Base-by-base conservation (phyloP, 352 stramenopile genomes). In the Thalassiosira mediterranea region DNA sequence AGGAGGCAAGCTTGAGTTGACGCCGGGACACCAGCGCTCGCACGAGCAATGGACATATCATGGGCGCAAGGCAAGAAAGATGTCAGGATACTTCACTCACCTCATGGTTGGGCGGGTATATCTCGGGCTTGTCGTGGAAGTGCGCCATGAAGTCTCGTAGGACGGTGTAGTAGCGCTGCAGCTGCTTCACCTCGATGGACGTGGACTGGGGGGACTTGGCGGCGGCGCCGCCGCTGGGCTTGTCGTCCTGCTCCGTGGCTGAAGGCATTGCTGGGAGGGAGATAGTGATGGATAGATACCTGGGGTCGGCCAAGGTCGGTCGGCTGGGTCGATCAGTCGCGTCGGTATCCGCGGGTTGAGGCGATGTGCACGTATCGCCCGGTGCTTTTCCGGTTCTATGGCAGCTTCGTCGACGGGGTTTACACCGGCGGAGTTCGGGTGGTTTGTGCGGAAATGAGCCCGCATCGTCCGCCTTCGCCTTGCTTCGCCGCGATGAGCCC, bases 121-220 rank as follows among this genome's bases (percentile, higher is more conserved):
- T 60, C 3, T 60, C 59, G 26, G 3, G 3, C 60, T 13, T 74
- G 23, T 25, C 21, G 26, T 74, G 42, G 52, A 52, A 47, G 42
- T 74, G 38, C 1, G 52, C 31, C 64, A 74, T 74, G 54, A 74
- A 74, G 29, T 74, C 64, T 21, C 64, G 17, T 0, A 74, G 31
- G 8, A 74, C 46, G 4, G 53, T 60, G 4, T 21, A 19, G n/a
- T 65, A 65, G 21, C 60, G 44, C 21, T 42, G 26, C 17, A 70
- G 60, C 21, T 58, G 44, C 26, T 70, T 70, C 10, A 60, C 48
- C 26, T 70, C 60, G 17, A 49, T 51, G 34, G 34, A 42, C 7
- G 34, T 42, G n/a, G n/a, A n/a, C n/a, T n/a, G n/a, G n/a, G 26
- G 10, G 0, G 28, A 7, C 21, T 31, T 51, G 15, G 31, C 53